These are phyloP conservation scores for Poteriospumella lacustris DNA, from an alignment of 108 stramenopile species.

Conservation along the genomic window DNA sequence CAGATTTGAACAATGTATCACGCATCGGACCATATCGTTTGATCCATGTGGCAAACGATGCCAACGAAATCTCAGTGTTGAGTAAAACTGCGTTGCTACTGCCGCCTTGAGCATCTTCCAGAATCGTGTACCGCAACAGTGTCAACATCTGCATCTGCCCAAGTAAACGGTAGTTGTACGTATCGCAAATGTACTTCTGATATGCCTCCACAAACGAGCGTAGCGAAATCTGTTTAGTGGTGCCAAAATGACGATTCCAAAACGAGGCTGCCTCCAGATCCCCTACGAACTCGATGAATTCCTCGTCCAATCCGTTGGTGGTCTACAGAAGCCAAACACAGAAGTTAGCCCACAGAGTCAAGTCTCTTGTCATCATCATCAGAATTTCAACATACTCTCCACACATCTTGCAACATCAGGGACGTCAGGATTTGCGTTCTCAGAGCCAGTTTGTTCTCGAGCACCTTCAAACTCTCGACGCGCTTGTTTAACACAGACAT, in stretches of 20 bases:
- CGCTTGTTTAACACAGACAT: not conserved
- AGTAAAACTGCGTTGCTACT: too few relatives aligned
- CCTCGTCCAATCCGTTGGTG: not conserved
- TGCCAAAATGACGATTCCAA: slow-evolving; percentile 24
- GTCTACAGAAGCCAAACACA: not conserved
- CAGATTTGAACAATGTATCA: not conserved
- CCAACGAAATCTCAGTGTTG: slow-evolving; percentile 2
- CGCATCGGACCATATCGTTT: slow-evolving; percentile 17
- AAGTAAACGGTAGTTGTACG: too few relatives aligned
- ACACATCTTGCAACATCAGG: slow-evolving; percentile 13
- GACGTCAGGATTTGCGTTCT: not conserved
- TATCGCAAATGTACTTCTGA: not conserved
- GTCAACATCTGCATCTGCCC: too few relatives aligned
- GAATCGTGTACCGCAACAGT: too few relatives aligned
- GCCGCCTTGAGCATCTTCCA: too few relatives aligned
- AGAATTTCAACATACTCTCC: not conserved
- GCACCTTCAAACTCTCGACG: not conserved
- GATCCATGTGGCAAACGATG: not conserved
- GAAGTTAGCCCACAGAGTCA: not conserved
- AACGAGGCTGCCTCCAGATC: slow-evolving; percentile 9
- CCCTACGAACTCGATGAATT: not conserved
- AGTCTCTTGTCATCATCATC: not conserved
- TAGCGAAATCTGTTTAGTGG: not conserved
- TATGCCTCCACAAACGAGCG: not conserved
- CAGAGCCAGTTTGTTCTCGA: not conserved